Conservation (phyloP, 140 eudicot species). For the Stevia rebaudiana region DNA sequence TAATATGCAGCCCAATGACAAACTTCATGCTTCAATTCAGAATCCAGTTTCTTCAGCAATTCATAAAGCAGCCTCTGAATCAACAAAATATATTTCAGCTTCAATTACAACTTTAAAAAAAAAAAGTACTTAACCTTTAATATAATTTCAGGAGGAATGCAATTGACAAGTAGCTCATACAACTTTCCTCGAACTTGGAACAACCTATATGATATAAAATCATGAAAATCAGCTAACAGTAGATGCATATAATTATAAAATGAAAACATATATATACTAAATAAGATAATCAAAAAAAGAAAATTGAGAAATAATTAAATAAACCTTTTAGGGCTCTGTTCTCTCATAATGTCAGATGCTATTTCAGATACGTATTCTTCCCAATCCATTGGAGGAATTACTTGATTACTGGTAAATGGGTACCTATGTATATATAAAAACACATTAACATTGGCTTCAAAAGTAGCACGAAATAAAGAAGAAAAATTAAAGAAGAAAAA, state of each 20-base stretch:
- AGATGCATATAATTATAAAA: conserved; percentile 1
- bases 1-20: conserved; percentile 98
- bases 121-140: conserved; percentile 46
- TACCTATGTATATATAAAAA: conserved; percentile 37
- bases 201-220: conserved; percentile 40
- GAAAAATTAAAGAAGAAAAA: not conserved
- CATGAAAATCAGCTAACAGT: not conserved
- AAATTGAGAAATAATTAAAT: conserved; percentile 25
- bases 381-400: conserved; percentile 92
- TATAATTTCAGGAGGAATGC: conserved; percentile 88
- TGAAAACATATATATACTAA: not conserved
- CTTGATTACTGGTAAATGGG: conserved; percentile 75
- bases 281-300: not conserved
- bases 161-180: conserved; percentile 76
- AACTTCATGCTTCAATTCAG: conserved; percentile 88
- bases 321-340: conserved; percentile 95
- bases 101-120: not conserved
- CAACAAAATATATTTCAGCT: conserved; percentile 14
- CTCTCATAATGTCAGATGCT: conserved; percentile 87
- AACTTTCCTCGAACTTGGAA: conserved; percentile 92
- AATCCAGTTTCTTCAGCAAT: conserved; percentile 82
- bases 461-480: conserved; percentile 1
- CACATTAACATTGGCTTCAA: conserved; percentile 12
- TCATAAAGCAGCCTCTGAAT: conserved; percentile 85
- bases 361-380: conserved; percentile 82